Evolutionary conservation across 345 rosid species (phyloP), one percentile per base, ranked within the genome.

Genomic region (Mercurialis annua): DNA sequence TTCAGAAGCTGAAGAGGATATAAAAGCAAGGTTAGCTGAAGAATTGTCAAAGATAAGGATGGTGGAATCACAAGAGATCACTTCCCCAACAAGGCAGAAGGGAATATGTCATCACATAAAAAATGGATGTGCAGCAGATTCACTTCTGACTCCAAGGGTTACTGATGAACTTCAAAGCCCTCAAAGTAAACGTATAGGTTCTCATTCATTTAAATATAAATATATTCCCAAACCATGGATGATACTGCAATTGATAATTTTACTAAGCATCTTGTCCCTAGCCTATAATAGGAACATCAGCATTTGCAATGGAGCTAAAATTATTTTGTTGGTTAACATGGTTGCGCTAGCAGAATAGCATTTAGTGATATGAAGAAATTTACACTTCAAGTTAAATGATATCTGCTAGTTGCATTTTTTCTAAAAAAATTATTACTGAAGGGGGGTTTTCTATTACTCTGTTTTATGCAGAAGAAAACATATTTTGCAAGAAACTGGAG

Each of bases 1-100:
- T 62, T 60, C 73, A 73, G 74, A 31, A 20, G 76, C 60, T 55
- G 82, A 78, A 56, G 83, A 87, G 70, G 86, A 82, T 66, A 85
- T 50, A 53, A 89, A 84, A 71, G 69, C 80, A 26, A 76, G 77
- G 73, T 77, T 94, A 74, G 95, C 84, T 21, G 87, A 87, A 73
- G 97, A 82, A 70, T 60, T 85, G 64, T 89, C 97, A 48, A 89
- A 82, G 80, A 82, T 86, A 68, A 86, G 76, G 82, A 82, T 91
- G 87, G 87, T 47, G 38, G 97, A 85, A 63, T 50, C 79, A 40
- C 79, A 61, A 59, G 75, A 73, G 49, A 72, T 67, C 20, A 40
- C 52, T 73, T 69, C 73, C 64, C 75, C 83, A 9, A 54, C 54
- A 57, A 73, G 43, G 10, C 31, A 70, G 12, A 70, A 71, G 50